Percentiles rank a stretch among this genome's conserved stretches.
Conservation (phyloP, 2,329 filamentous ascomycete genomes). For the Fusarium sp. region DNA sequence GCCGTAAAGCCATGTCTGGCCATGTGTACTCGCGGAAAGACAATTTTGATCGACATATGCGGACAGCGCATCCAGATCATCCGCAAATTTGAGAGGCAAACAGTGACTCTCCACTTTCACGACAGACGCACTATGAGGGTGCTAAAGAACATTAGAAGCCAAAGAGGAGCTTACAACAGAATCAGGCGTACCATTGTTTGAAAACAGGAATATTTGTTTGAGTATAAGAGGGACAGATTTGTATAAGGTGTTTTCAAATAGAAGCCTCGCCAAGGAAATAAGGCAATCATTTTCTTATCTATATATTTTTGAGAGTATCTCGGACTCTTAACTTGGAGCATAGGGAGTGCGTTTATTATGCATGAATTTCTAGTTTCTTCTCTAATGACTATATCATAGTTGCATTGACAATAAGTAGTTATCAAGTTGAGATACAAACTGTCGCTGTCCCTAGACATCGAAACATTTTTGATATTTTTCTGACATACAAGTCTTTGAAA, state of each 20-base stretch:
- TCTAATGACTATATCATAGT: no score
- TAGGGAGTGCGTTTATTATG: no score
- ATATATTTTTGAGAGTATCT: slow-evolving; percentile 1
- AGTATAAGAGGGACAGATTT: slow-evolving; percentile 21
- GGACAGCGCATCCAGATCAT: slow-evolving; percentile 49
- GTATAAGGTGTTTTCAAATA: slow-evolving; percentile 27
- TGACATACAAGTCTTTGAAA: no score
- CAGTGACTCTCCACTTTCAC: slow-evolving; percentile 38
- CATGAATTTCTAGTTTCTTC: no score
- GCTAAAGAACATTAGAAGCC: slow-evolving; percentile 21
- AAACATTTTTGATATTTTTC: no score
- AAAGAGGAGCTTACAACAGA: slow-evolving; percentile 18
- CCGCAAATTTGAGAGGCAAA: slow-evolving; percentile 44
- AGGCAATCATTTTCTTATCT: slow-evolving; percentile 8
- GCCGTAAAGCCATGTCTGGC: slow-evolving; percentile 48
- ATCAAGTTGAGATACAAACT: no score
- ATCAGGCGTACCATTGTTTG: slow-evolving; percentile 23
- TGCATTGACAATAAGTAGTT: no score
- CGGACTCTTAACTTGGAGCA: slow-evolving; percentile 4
- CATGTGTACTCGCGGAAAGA: slow-evolving; percentile 51
- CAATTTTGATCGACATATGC: slow-evolving; percentile 51
- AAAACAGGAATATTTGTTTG: slow-evolving; percentile 29
- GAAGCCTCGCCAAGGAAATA: not conserved
- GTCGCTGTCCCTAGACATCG: no score
- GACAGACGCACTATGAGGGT: slow-evolving; percentile 33